Conservation (phyloP, 2,329 filamentous ascomycete species). For the Xylariaceae sp. region DNA sequence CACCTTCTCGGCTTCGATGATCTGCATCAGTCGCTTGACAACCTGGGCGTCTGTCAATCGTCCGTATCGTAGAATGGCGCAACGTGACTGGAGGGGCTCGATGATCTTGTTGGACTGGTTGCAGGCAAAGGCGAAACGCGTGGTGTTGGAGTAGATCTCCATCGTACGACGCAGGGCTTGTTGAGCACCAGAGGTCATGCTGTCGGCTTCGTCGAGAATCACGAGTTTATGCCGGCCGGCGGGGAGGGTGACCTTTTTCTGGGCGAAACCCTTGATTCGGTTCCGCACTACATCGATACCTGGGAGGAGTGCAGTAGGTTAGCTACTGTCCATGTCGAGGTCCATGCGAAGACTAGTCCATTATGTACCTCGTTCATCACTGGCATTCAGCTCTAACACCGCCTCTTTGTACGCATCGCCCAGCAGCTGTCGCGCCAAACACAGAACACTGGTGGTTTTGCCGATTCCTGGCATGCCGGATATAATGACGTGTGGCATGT, state of each 20-base stretch:
- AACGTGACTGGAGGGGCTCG: conserved; percentile 94
- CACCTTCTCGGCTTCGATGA: conserved; percentile 88
- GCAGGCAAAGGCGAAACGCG: conserved; percentile 95
- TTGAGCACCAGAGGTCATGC: conserved; percentile 95
- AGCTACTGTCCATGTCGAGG: neutral
- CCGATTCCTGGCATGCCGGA: conserved; percentile 99
- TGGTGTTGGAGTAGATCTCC: conserved; percentile 98
- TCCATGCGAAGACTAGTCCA: neutral
- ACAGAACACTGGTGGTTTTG: conserved; percentile 94
- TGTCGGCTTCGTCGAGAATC: conserved; percentile 96
- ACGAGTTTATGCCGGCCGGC: conserved; percentile 90
- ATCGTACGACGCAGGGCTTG: conserved; percentile 93
- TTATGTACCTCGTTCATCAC: conserved; percentile 75
- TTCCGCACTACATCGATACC: conserved; percentile 97
- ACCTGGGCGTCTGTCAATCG: conserved; percentile 90
- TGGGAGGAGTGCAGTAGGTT: conserved; percentile 25
- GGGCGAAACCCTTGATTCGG: conserved; percentile 95
- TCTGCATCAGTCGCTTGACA: conserved; percentile 84
- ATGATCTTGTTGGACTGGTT: conserved; percentile 99
- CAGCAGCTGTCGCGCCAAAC: conserved; percentile 84
- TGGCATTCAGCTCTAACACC: conserved; percentile 92
- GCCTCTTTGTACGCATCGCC: conserved; percentile 96
- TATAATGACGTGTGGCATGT: conserved; percentile 99
- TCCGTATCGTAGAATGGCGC: conserved; percentile 90
- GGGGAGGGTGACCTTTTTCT: conserved; percentile 96